These are phyloP conservation scores for Termitomyces sp. DNA, from an alignment of 768 basidiomycete genomes.

Conservation along the genomic window DNA sequence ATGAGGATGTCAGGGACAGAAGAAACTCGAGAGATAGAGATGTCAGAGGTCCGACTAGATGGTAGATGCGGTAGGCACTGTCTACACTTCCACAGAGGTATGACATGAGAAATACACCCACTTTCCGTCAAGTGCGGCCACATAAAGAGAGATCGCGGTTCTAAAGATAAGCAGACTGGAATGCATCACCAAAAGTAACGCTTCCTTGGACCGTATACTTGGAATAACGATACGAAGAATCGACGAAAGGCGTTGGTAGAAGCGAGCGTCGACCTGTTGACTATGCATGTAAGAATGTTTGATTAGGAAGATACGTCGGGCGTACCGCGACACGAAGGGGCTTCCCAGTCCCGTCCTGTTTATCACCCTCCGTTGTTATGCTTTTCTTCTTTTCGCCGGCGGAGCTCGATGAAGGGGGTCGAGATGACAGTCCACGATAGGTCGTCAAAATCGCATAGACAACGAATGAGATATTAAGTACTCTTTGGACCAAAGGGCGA, in stretches of 20 bases:
- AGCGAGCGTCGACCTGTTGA: slow-evolving; percentile 80
- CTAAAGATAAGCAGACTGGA: slow-evolving; percentile 84
- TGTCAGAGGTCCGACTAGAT: background rate
- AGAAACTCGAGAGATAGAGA: background rate
- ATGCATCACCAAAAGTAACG: slow-evolving; percentile 81
- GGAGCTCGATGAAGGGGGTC: slow-evolving; percentile 28
- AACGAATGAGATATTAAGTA: slow-evolving; percentile 65
- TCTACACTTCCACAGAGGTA: background rate
- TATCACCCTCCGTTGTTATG: slow-evolving; percentile 23
- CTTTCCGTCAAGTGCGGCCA: slow-evolving; percentile 92
- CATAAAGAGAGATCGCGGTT: slow-evolving; percentile 90
- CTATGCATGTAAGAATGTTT: background rate
- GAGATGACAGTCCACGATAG: slow-evolving; percentile 50
- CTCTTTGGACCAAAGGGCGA: slow-evolving; percentile 67
- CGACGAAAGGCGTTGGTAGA: slow-evolving; percentile 73
- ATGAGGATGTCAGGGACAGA: slow-evolving; percentile 1
- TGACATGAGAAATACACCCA: slow-evolving; percentile 28
- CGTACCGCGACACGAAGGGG: slow-evolving; percentile 62
- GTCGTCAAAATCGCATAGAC: slow-evolving; percentile 65
- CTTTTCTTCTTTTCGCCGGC: slow-evolving; percentile 34
- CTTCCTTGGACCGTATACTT: slow-evolving; percentile 79
- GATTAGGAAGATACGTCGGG: background rate
- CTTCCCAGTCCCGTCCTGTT: slow-evolving; percentile 27
- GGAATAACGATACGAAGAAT: slow-evolving; percentile 90
- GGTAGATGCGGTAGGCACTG: background rate